Conservation (phyloP, 352 stramenopile genomes). For the Phytophthora lateralis region DNA sequence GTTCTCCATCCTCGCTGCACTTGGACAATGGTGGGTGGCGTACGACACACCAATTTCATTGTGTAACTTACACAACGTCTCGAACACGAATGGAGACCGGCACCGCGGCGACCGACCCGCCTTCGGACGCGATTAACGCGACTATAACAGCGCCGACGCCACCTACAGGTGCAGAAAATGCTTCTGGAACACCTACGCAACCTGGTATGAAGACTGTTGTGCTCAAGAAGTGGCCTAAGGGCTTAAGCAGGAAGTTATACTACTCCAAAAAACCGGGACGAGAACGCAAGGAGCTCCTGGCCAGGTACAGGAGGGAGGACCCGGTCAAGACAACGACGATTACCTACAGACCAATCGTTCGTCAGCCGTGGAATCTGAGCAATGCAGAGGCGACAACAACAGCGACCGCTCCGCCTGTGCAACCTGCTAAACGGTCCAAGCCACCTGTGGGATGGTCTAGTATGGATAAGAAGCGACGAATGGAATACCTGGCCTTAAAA, state of each 20-base stretch:
- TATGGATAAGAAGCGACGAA: neutral
- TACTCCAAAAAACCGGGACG: constrained; percentile 14
- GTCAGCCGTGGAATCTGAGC: constrained; percentile 2
- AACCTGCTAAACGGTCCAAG: neutral
- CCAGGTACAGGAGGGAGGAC: constrained; percentile 4
- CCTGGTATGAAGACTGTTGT: neutral
- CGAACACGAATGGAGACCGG: constrained; percentile 29
- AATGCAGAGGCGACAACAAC: neutral
- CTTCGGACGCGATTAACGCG: neutral
- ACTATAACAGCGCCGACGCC: neutral
- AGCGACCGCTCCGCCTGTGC: neutral
- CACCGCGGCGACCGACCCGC: neutral
- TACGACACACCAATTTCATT: constrained; percentile 11
- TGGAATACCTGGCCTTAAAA: neutral
- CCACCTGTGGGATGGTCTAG: neutral
- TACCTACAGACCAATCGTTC: neutral
- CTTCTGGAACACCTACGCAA: neutral
- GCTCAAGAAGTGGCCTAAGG: constrained; percentile 11
- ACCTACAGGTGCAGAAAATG: neutral
- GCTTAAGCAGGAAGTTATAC: constrained; percentile 18
- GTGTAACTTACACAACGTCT: neutral
- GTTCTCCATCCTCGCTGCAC: constrained; percentile 59
- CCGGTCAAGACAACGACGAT: neutral
- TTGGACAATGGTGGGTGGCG: constrained; percentile 1
- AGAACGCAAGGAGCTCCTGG: constrained; percentile 25